These are phyloP conservation scores for Xylaria sp. DNA, from an alignment of 2,329 filamentous ascomycete genomes.

Conservation along the genomic window DNA sequence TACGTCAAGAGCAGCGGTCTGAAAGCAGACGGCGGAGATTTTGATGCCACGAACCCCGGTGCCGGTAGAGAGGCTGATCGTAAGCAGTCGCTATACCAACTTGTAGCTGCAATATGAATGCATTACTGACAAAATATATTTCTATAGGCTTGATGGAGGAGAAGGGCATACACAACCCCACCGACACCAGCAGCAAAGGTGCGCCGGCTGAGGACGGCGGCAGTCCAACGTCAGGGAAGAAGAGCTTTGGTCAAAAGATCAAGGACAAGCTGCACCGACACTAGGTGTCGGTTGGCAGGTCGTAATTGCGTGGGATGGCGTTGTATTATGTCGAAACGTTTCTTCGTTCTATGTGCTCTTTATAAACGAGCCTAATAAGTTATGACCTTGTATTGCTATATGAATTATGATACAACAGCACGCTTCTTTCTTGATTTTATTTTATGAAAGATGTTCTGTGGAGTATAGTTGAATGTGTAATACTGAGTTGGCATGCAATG, in stretches of 20 bases:
- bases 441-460: background rate
- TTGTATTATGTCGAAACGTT: background rate
- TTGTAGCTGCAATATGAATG: background rate
- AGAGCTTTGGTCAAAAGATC: slow-evolving; percentile 66
- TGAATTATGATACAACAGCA: background rate
- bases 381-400: background rate
- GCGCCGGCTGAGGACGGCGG: slow-evolving; percentile 27
- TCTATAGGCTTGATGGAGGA: slow-evolving; percentile 57
- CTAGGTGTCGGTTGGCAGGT: slow-evolving; percentile 30
- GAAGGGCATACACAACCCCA: slow-evolving; percentile 51
- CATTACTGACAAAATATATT: slow-evolving; percentile 8
- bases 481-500: background rate
- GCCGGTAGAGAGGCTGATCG: slow-evolving; percentile 71
- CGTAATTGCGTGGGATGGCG: background rate
- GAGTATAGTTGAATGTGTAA: background rate
- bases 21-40: slow-evolving; percentile 69
- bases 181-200: slow-evolving; percentile 29
- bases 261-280: slow-evolving; percentile 70
- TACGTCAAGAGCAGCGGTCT: slow-evolving; percentile 64
- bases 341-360: background rate
- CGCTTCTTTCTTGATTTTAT: background rate
- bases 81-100: slow-evolving; percentile 45
- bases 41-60: slow-evolving; percentile 67
- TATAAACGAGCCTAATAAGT: background rate
- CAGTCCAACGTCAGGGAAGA: slow-evolving; percentile 48